Conservation (phyloP, 768 basidiomycete genomes). For the Scleroderma bovista region DNA sequence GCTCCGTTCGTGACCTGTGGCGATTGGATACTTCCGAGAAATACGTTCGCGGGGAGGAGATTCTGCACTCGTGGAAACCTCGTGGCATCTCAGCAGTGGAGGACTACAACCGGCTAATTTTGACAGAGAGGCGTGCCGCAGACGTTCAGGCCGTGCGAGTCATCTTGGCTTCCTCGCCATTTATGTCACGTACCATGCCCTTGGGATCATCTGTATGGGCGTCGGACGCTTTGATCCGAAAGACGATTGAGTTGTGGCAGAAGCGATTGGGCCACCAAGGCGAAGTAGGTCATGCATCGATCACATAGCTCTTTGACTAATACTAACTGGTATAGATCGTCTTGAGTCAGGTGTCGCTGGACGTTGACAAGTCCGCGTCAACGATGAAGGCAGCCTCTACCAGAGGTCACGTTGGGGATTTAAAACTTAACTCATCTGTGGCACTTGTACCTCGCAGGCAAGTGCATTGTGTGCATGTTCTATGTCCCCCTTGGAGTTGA, state of each 20-base stretch:
- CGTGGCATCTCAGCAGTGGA: slow-evolving; percentile 86
- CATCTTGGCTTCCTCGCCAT: slow-evolving; percentile 54
- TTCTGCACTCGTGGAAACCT: slow-evolving; percentile 77
- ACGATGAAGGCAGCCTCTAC: slow-evolving; percentile 23
- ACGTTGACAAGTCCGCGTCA: slow-evolving; percentile 36
- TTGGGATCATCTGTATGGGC: slow-evolving; percentile 57
- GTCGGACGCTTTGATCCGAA: slow-evolving; percentile 57
- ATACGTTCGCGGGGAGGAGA: slow-evolving; percentile 91
- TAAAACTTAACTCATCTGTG: slow-evolving; percentile 69
- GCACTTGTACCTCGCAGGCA: slow-evolving; percentile 72
- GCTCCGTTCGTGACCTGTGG: slow-evolving; percentile 89
- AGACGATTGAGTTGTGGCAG: slow-evolving; percentile 77
- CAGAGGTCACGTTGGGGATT: slow-evolving; percentile 39
- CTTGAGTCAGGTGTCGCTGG: slow-evolving; percentile 63
- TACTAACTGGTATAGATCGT: slow-evolving; percentile 55
- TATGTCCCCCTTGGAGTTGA: not conserved
- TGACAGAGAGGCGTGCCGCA: slow-evolving; percentile 68
- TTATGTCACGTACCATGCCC: slow-evolving; percentile 39
- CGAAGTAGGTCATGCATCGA: slow-evolving; percentile 47
- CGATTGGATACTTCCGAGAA: slow-evolving; percentile 91
- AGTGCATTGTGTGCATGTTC: slow-evolving; percentile 13
- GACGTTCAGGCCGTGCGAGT: slow-evolving; percentile 89
- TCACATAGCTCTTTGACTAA: slow-evolving; percentile 3
- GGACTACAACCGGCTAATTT: slow-evolving; percentile 71
- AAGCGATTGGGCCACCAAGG: slow-evolving; percentile 71